These are phyloP conservation scores for Paramecium tetraurelia DNA, from an alignment of 73 alveolate genomes.

Conservation along the genomic window DNA sequence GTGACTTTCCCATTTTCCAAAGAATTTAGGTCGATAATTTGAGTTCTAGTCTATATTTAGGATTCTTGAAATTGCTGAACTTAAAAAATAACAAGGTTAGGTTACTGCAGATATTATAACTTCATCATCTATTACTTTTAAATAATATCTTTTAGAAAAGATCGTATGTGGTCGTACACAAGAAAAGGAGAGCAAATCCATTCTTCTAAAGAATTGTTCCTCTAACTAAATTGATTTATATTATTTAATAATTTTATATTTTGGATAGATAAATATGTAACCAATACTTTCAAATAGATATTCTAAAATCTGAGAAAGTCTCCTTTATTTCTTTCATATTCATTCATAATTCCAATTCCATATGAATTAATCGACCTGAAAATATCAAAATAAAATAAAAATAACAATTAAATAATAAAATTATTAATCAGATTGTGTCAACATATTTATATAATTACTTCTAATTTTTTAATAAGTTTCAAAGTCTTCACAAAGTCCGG, in stretches of 20 bases:
- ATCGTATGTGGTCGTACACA: slow-evolving; percentile 44
- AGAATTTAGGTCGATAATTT: neutral
- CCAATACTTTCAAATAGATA: neutral
- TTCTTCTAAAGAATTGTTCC: neutral
- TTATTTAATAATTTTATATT: slow-evolving; percentile 1
- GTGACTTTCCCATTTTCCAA: neutral
- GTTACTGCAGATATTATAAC: slow-evolving; percentile 26
- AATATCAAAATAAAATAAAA: too few species aligned
- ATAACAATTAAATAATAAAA: too few species aligned
- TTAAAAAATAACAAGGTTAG: neutral
- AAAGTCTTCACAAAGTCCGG: too few species aligned
- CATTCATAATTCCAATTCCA: too few species aligned
- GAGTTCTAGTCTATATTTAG: neutral
- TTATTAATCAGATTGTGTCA: too few species aligned
- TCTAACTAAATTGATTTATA: slow-evolving; percentile 2
- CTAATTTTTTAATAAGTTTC: too few species aligned
- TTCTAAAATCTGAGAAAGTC: neutral
- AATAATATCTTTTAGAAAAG: slow-evolving; percentile 13
- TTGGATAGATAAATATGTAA: neutral
- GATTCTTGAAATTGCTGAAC: slow-evolving; percentile 19
- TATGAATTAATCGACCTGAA: too few species aligned
- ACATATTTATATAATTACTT: too few species aligned
- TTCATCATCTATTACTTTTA: neutral
- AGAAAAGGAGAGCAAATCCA: neutral
- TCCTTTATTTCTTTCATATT: too few species aligned